A percentile compares a stretch with the other conserved stretches of the same genome.
These are phyloP conservation scores for Infundibulicybe gibba DNA, from an alignment of 768 basidiomycete genomes.

Conservation along the genomic window DNA sequence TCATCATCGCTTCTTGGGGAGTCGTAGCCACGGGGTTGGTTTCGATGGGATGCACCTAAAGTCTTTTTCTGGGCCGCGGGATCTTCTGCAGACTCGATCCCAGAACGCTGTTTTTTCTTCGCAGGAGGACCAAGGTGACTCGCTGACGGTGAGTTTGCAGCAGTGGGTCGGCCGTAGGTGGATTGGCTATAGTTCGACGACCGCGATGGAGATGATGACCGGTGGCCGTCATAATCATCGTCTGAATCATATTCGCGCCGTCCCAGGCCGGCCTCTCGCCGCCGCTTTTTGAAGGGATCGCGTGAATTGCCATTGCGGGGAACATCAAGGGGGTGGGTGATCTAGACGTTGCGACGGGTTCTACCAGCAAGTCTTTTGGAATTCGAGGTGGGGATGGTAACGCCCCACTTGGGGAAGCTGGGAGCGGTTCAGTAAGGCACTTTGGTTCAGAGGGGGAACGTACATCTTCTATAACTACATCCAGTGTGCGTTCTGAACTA, in stretches of 20 bases:
- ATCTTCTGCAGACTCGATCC: too few species aligned
- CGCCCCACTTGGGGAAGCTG: slow-evolving; percentile 13
- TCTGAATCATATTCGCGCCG: slow-evolving; percentile 1
- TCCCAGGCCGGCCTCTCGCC: too few species aligned
- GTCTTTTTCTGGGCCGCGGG: too few species aligned
- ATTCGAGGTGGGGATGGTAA: slow-evolving; percentile 28
- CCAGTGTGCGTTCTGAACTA: slow-evolving; percentile 48
- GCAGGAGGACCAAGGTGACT: background rate
- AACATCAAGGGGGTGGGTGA: slow-evolving; percentile 3
- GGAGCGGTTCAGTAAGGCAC: background rate
- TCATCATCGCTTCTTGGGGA: slow-evolving; percentile 29
- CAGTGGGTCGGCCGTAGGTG: background rate
- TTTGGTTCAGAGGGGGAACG: slow-evolving; percentile 13
- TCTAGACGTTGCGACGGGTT: slow-evolving; percentile 8
- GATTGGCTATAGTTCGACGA: background rate
- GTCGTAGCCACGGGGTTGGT: slow-evolving; percentile 13
- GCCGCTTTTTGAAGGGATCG: background rate
- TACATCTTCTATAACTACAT: slow-evolving; percentile 58
- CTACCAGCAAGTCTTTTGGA: slow-evolving; percentile 17
- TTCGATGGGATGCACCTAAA: too few species aligned
- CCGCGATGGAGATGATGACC: background rate
- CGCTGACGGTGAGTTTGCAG: background rate
- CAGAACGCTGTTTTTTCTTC: too few species aligned
- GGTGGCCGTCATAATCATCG: background rate
- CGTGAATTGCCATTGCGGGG: slow-evolving; percentile 5